These are phyloP conservation scores for Phylloporus sp. DNA, from an alignment of 1,284 basidiomycete genomes.

Conservation along the genomic window DNA sequence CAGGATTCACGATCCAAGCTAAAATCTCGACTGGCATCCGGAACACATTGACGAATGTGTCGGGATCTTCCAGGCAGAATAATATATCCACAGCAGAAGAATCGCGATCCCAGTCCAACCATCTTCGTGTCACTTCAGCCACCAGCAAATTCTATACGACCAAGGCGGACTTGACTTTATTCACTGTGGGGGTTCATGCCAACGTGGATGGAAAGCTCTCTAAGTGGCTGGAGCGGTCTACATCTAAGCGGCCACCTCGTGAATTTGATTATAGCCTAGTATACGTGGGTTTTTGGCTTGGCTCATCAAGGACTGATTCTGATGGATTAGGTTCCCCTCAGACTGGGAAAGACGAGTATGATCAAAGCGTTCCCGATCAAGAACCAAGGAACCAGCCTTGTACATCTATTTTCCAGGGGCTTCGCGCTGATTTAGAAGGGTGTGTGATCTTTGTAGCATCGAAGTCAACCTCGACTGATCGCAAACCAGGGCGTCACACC, in stretches of 20 bases:
- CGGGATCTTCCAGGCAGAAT: not conserved
- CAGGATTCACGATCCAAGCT: not conserved
- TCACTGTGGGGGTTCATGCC: conserved; percentile 80
- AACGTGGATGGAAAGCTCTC: conserved; percentile 73
- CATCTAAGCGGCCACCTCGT: conserved; percentile 89
- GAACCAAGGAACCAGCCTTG: not conserved
- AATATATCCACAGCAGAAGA: not conserved
- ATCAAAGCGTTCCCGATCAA: conserved; percentile 55
- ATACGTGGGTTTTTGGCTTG: conserved; percentile 60
- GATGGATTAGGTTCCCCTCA: conserved; percentile 33
- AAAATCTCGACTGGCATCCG: not conserved
- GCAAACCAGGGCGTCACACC: conserved; percentile 36
- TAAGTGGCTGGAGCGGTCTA: conserved; percentile 81
- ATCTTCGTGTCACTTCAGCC: not conserved
- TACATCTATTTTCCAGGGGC: conserved; percentile 80
- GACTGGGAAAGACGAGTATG: conserved; percentile 83
- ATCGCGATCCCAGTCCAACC: not conserved
- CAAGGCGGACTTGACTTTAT: conserved; percentile 38
- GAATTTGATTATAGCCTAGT: conserved; percentile 84
- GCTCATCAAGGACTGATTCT: not conserved
- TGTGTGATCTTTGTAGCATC: not conserved
- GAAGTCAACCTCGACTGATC: not conserved
- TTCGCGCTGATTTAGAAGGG: conserved; percentile 85
- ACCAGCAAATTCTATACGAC: not conserved
- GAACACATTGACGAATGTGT: not conserved